These are phyloP conservation scores for Aegilops umbellulata DNA, from an alignment of 176 grass and related monocot genomes.

Conservation along the genomic window DNA sequence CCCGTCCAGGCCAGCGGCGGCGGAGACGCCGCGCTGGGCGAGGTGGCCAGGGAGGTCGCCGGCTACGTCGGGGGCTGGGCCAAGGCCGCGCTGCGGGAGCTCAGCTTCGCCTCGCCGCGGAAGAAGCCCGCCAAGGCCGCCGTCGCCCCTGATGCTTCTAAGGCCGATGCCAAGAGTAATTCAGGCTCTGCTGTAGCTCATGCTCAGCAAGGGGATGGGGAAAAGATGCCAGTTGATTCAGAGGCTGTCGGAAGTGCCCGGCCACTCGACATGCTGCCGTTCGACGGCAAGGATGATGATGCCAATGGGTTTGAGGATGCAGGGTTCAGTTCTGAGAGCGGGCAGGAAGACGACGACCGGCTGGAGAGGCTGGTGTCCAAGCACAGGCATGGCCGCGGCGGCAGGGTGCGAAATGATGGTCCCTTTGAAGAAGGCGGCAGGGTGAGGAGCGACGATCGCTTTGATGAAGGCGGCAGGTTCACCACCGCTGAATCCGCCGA, in stretches of 20 bases:
- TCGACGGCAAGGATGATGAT: slow-evolving; percentile 7
- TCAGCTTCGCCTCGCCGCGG: slow-evolving; percentile 38
- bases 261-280: slow-evolving; percentile 41
- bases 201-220: not conserved
- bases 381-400: slow-evolving; percentile 16
- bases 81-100: slow-evolving; percentile 47
- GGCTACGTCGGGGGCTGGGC: slow-evolving; percentile 42
- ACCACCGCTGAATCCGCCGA: slow-evolving; percentile 40
- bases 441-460: not conserved
- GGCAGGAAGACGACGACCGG: slow-evolving; percentile 23
- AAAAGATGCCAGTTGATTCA: not conserved
- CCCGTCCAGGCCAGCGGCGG: not conserved
- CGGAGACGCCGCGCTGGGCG: slow-evolving; percentile 12
- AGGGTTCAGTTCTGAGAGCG: slow-evolving; percentile 22
- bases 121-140: slow-evolving; percentile 31
- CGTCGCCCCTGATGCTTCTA: not conserved
- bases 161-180: not conserved
- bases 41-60: slow-evolving; percentile 36
- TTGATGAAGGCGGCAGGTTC: slow-evolving; percentile 2
- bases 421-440: not conserved
- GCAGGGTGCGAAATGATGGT: not conserved
- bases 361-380: slow-evolving; percentile 62
- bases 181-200: not conserved
- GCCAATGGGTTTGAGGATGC: slow-evolving; percentile 6
- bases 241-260: not conserved